phyloP scores from a whole-genome alignment of 2,329 filamentous ascomycete species.

The Ceratocystis lukuohia region DNA sequence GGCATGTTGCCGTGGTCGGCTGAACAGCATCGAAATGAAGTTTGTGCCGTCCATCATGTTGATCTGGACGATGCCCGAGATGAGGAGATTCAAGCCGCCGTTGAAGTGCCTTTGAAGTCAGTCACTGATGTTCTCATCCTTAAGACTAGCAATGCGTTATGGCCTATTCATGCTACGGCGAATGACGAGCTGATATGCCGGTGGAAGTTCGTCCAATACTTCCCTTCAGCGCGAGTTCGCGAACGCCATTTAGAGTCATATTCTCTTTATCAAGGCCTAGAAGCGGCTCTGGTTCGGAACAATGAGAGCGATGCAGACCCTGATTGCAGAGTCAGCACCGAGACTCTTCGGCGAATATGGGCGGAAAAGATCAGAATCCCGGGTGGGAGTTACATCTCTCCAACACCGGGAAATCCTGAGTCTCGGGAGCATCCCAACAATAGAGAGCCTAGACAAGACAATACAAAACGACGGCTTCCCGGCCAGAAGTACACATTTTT shows the following conservation, averaged over 20 bases:
- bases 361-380: slow-evolving; percentile 4
- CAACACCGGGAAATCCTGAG: neutral
- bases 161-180: slow-evolving; percentile 28
- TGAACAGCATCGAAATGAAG: slow-evolving; percentile 30
- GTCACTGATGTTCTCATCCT: slow-evolving; percentile 34
- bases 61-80: slow-evolving; percentile 27
- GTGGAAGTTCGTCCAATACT: slow-evolving; percentile 33
- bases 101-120: slow-evolving; percentile 31
- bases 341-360: slow-evolving; percentile 27
- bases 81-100: slow-evolving; percentile 27
- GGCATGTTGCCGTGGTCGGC: slow-evolving; percentile 27
- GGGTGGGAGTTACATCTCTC: slow-evolving; percentile 17
- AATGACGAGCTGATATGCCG: slow-evolving; percentile 37
- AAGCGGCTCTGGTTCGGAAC: slow-evolving; percentile 27
- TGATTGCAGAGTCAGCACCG: slow-evolving; percentile 25
- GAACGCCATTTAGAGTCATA: slow-evolving; percentile 19
- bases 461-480: slow-evolving; percentile 7
- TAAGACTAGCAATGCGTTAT: slow-evolving; percentile 41
- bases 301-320: slow-evolving; percentile 25
- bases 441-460: neutral
- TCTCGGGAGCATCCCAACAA: neutral
- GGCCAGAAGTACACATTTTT: slow-evolving; percentile 50
- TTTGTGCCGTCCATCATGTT: slow-evolving; percentile 32
- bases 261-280: slow-evolving; percentile 26
- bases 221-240: slow-evolving; percentile 20